Base-by-base conservation (phyloP, 306 rosid species). In the Dalbergia cochinchinensis region DNA sequence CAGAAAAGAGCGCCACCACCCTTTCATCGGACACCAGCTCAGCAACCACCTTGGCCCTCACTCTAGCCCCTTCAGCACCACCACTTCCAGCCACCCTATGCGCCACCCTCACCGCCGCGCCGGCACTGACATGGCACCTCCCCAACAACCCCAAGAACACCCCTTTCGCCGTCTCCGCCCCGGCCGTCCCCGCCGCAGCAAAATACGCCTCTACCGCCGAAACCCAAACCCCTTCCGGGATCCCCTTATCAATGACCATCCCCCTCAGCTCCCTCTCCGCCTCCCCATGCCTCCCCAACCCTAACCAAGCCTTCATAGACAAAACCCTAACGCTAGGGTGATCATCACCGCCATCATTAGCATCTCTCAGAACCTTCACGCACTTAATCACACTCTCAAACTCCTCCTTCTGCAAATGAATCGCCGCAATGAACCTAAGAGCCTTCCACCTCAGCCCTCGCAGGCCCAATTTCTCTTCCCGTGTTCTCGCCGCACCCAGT, bases 231-330 rank as follows among this genome's bases (percentile, higher is more conserved):
- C 91, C 85, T 81, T 95, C 98, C 0, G 99, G 98, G 78, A 92
- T 82, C 64, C 94, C 99, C 48, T 85, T 77, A 41, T 84, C 88
- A 13, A 90, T 86, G 19, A 90, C 92, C 98, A 95, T 92, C 62
- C 96, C 92, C 84, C 93, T 87, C 79, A 95, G 80, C 87, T 95
- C 99, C 81, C 84, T 92, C 94, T 95, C 99, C 0, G 98, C 99
- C 62, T 95, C 97, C 0, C 48, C 87, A 34, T 86, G 80, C 79
- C 89, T 91, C 70, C 91, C 90, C 41, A 95, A 61, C 59, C 99
- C 99, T 54, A 95, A 47, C 97, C 96, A 95, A 18, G 96, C 99
- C 73, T 93, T 93, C 94, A 95, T 90, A 2, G 99, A 96, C 87
- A 95, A 73, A 37, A 95, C 98, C 3, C 97, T 83, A n/a, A 95